Evolutionary conservation across 2,329 filamentous ascomycete species (phyloP), one percentile per base, ranked within the genome.

Genomic region (Cyphellophora europaea): DNA sequence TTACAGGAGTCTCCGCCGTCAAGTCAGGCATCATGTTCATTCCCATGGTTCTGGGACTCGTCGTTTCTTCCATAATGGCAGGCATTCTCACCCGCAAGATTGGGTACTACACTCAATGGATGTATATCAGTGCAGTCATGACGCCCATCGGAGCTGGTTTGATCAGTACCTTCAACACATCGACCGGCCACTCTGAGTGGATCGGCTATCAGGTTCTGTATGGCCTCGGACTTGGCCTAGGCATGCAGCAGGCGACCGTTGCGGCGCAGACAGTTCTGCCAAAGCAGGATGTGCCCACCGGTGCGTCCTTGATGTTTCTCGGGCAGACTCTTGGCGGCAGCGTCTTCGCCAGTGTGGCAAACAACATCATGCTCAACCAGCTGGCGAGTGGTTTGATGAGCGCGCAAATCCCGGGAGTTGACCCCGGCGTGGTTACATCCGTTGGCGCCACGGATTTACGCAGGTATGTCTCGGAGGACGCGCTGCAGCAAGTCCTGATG

Each of bases 401-500:
- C 15, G 32, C 5, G 14, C 11, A 25, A 12, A 31, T 50, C 10
- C 40, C 45, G 2, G 44, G 44, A 14, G 16, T 49, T 30, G 27
- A 45, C 18, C 15, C 40, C 4, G 30, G 38, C 10, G 10, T 41
- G 3, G 40, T 50, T 25, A 35, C 32, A 5, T 31, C 44, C 17
- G 32, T 41, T 11, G 47, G 47, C 19, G 42, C 45, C 10, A 46
- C 45, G 3, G 43, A 42, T 30, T 61, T 88, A 14, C 67, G 70
- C 40, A 51, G 59, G 0, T 52, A 62, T 2, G 71, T 84, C 16
- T 60, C 68, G 0, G 44, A 56, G 0, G 47, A 72, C 40, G 71
- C 65, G 38, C 53, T 78, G 4, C 49, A 54, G 2, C 57, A 62
- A 1, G 77, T 87, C 6, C 60, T 77, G 2, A 43, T 61, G 0